Percentiles rank a stretch among this genome's conserved stretches.
Conservation (phyloP, 306 rosid species). For the Lathyrus sativus region DNA sequence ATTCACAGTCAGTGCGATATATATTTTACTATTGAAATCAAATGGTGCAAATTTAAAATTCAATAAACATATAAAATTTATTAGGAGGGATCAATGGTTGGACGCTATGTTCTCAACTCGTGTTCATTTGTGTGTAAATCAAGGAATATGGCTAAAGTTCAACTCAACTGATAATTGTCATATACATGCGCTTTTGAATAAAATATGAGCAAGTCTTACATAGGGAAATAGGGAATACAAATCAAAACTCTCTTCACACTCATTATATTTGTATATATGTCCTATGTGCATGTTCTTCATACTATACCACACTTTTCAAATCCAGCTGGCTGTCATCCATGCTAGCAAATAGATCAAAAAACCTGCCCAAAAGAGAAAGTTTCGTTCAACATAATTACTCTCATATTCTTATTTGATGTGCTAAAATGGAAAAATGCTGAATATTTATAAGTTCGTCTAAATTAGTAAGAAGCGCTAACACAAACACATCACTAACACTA, state of each 20-base stretch:
- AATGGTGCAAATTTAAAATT: no score
- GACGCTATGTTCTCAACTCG: neutral
- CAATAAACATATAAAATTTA: no score
- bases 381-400: conserved; percentile 7
- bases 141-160: conserved; percentile 1
- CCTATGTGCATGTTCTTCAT: conserved; percentile 21
- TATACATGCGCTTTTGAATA: neutral
- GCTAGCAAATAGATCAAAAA: conserved; percentile 42
- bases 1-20: no score
- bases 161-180: neutral
- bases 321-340: conserved; percentile 41
- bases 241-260: conserved; percentile 32
- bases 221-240: conserved; percentile 32
- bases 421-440: neutral
- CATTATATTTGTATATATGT: neutral
- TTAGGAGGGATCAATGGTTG: no score
- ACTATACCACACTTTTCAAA: conserved; percentile 15
- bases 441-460: neutral
- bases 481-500: no score
- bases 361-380: conserved; percentile 48
- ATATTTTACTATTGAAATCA: no score
- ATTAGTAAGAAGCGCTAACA: no score
- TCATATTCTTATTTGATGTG: conserved; percentile 17
- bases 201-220: conserved; percentile 10
- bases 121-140: neutral